Conservation (phyloP, 352 stramenopile species). For the Stramenopiles sp. region DNA sequence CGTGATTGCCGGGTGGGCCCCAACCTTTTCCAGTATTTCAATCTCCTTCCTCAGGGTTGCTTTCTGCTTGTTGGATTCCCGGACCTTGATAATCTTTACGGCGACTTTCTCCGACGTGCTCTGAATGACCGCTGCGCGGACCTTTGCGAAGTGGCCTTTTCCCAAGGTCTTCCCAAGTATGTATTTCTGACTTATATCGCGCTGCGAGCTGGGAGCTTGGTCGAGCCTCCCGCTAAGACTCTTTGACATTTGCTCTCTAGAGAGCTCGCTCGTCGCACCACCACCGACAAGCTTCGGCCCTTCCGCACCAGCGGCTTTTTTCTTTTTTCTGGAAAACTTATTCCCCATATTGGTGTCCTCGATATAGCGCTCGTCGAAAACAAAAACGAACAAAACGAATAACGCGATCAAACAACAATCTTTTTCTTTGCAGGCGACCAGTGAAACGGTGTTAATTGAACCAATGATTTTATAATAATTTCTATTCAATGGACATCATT, state of each 20-base stretch:
- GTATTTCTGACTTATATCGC: background rate
- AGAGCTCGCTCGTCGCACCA: no score
- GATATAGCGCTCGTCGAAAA: background rate
- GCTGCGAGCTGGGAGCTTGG: background rate
- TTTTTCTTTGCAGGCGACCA: no score
- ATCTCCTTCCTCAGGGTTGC: background rate
- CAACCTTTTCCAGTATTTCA: background rate
- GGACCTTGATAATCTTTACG: background rate
- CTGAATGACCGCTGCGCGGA: background rate
- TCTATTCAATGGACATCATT: no score
- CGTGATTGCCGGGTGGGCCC: background rate
- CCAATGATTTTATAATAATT: no score
- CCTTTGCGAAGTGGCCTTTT: background rate
- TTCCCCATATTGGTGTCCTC: background rate
- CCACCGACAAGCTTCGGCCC: no score
- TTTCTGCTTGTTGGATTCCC: background rate
- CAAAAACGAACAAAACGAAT: no score
- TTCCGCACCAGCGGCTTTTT: background rate
- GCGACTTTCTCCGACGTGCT: background rate
- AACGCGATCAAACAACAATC: no score
- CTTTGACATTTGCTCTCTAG: no score
- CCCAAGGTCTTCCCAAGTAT: slow-evolving; percentile 2
- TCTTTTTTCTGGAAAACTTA: background rate
- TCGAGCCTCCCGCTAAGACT: no score
- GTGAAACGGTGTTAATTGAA: no score